A percentile compares a stretch with the other conserved stretches of the same genome.
phyloP scores from a whole-genome alignment of 192 early-diverging fungal species.

The Umbelopsis sp. region DNA sequence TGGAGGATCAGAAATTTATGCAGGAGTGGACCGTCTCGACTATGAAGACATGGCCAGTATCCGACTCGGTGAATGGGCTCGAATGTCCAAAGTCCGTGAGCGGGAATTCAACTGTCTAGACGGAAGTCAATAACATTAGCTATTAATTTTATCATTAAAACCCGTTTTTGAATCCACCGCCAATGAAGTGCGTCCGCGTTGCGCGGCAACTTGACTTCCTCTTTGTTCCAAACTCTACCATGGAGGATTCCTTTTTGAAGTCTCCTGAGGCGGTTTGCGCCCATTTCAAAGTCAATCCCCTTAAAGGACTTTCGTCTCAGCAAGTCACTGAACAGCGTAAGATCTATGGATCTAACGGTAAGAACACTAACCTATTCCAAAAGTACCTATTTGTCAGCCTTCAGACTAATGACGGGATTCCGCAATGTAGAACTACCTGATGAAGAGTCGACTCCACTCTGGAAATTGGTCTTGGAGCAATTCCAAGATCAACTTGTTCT shows the following conservation, averaged over 20 bases:
- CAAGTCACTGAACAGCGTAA: conserved; percentile 64
- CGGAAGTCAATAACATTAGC: not conserved
- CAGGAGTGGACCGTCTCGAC: not conserved
- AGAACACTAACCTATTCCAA: not conserved
- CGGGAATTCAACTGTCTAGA: not conserved
- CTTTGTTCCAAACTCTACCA: conserved; percentile 30
- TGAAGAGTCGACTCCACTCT: conserved; percentile 88
- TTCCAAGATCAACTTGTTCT: conserved; percentile 99
- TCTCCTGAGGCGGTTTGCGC: conserved; percentile 66
- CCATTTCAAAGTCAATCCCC: conserved; percentile 64
- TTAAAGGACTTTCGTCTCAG: conserved; percentile 63
- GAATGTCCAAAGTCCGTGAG: not conserved
- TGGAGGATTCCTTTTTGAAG: conserved; percentile 70
- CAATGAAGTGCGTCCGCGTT: conserved; percentile 9
- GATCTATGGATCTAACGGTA: conserved; percentile 82
- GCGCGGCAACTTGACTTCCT: not conserved
- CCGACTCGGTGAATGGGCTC: not conserved
- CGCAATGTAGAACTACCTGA: conserved; percentile 78
- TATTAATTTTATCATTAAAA: not conserved
- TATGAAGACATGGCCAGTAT: not conserved
- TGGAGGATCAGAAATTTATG: not conserved
- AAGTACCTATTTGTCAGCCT: not conserved
- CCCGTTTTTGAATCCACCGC: not conserved
- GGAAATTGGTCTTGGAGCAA: conserved; percentile 93
- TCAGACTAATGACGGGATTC: not conserved